Evolutionary conservation across 2,329 filamentous ascomycete genomes (phyloP).

Genomic region (Microcyclospora pomicola): DNA sequence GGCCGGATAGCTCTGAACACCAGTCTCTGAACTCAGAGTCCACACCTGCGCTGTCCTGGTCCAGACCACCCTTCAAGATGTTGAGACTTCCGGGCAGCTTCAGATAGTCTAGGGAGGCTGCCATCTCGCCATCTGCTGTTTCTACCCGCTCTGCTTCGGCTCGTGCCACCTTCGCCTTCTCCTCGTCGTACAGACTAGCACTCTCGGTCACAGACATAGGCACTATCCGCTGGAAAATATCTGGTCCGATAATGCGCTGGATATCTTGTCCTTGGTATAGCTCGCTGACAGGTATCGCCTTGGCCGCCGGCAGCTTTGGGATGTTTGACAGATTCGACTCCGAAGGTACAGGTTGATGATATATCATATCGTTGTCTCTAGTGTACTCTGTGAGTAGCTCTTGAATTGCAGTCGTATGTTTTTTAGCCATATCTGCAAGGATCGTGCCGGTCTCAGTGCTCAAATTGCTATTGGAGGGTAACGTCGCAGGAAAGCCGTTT

Average conservation of each 20-base stretch:
- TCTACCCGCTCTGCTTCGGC: conserved; percentile 91
- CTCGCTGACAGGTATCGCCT: conserved; percentile 93
- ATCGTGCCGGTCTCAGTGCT: conserved; percentile 61
- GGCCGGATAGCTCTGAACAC: conserved; percentile 84
- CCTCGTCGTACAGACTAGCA: conserved; percentile 92
- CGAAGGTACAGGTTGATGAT: conserved; percentile 80
- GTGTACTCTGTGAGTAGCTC: conserved; percentile 61
- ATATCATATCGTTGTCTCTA: conserved; percentile 98
- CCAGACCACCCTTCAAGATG: conserved; percentile 81
- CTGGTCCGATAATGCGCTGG: conserved; percentile 87
- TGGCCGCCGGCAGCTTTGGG: conserved; percentile 83
- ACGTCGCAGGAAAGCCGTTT: conserved; percentile 64
- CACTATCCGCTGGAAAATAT: conserved; percentile 93
- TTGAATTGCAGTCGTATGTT: conserved; percentile 67
- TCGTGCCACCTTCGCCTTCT: conserved; percentile 89
- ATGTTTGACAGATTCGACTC: conserved; percentile 72
- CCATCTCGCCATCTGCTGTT: conserved; percentile 88
- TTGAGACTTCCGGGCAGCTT: conserved; percentile 69
- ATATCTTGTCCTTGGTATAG: conserved; percentile 96
- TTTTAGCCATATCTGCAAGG: conserved; percentile 68
- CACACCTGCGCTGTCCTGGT: conserved; percentile 67
- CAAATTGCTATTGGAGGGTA: conserved; percentile 71
- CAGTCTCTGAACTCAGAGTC: conserved; percentile 87
- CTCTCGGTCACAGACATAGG: conserved; percentile 93
- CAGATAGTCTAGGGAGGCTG: conserved; percentile 82